Conservation (phyloP, 352 stramenopile species). For the Aphanomyces astaci region DNA sequence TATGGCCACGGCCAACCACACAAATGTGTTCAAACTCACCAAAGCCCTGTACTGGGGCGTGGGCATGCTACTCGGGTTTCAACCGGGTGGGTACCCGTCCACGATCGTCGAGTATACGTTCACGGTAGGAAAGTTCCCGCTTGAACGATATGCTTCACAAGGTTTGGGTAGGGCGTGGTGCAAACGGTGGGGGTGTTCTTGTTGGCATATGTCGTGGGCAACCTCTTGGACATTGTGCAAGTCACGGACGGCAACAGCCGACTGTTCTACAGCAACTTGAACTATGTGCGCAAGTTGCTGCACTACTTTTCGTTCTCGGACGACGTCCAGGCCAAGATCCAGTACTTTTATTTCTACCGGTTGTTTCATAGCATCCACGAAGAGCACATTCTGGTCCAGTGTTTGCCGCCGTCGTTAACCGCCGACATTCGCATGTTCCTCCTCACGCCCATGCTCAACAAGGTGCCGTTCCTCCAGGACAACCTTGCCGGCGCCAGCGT, state of each 20-base stretch:
- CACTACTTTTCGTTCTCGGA: constrained; percentile 42
- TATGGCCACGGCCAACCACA: not conserved
- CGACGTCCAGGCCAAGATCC: constrained; percentile 42
- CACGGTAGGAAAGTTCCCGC: not conserved
- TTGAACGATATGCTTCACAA: not conserved
- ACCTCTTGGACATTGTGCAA: constrained; percentile 49
- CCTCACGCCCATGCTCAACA: constrained; percentile 56
- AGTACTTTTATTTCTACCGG: constrained; percentile 62
- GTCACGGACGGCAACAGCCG: constrained; percentile 41
- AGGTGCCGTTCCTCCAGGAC: constrained; percentile 43
- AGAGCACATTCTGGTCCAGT: constrained; percentile 51
- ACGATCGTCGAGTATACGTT: not conserved
- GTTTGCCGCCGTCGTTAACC: constrained; percentile 49
- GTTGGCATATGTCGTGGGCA: constrained; percentile 49
- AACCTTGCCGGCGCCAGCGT: constrained; percentile 31
- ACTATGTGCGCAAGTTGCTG: constrained; percentile 41
- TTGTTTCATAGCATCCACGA: constrained; percentile 59
- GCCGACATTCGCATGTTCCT: constrained; percentile 63
- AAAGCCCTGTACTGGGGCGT: constrained; percentile 1
- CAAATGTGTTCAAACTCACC: not conserved
- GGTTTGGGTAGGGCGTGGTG: not conserved
- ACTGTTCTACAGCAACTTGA: constrained; percentile 45
- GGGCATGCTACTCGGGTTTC: constrained; percentile 6
- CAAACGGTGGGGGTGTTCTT: constrained; percentile 33
- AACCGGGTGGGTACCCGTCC: not conserved